Percentiles rank a stretch among this genome's conserved stretches.
These are phyloP conservation scores for Lizanozyma gosingica DNA, from an alignment of 1,139 yeast species.

Conservation along the genomic window DNA sequence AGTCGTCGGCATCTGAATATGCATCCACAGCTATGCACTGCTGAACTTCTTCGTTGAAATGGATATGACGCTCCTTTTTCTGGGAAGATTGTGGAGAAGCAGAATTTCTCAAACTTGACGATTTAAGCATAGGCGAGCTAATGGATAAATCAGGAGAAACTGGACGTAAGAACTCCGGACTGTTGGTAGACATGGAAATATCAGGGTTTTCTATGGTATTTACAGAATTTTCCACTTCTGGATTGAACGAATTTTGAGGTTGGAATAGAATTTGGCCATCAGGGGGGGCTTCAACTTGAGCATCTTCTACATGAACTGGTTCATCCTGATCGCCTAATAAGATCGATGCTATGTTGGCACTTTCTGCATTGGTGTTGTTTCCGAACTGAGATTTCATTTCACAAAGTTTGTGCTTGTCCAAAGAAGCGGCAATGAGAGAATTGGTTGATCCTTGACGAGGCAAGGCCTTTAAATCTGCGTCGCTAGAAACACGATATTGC, in stretches of 20 bases:
- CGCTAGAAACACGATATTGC: slow-evolving; percentile 25
- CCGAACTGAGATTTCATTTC: neutral
- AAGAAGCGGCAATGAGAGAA: neutral
- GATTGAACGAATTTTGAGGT: neutral
- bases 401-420: neutral
- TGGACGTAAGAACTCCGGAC: neutral
- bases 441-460: neutral
- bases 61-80: slow-evolving; percentile 56
- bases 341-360: neutral
- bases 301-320: neutral
- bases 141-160: neutral
- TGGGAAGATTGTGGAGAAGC: slow-evolving; percentile 1
- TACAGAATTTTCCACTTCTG: neutral
- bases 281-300: neutral
- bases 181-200: neutral
- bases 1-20: slow-evolving; percentile 26
- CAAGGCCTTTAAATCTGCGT: neutral
- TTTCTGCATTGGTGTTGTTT: neutral
- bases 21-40: slow-evolving; percentile 74
- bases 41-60: slow-evolving; percentile 86
- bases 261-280: too few relatives aligned
- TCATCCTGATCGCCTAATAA: neutral
- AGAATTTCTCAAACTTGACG: neutral
- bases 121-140: neutral
- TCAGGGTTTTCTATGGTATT: neutral